Conservation (phyloP, 306 rosid genomes). For the Quercus berberidifolia region DNA sequence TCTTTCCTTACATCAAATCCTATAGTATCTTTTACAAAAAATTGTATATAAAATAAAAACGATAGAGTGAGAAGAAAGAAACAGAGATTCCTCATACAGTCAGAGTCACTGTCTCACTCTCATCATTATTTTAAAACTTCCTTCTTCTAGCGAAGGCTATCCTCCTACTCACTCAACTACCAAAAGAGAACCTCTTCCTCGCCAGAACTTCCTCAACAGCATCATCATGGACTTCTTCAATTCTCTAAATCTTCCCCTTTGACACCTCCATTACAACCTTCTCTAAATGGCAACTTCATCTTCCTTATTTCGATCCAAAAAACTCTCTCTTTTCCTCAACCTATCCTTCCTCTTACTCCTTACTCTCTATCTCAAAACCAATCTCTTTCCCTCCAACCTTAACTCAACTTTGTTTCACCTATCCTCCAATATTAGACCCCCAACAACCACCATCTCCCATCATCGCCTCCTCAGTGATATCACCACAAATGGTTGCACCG, state of each 20-base stretch:
- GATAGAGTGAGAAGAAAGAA: no score
- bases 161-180: background rate
- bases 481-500: constrained; percentile 35
- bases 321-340: constrained; percentile 35
- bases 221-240: background rate
- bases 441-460: constrained; percentile 15
- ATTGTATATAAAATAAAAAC: no score
- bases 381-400: background rate
- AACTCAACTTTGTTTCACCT: constrained; percentile 2
- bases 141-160: background rate
- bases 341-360: constrained; percentile 39
- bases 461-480: constrained; percentile 12
- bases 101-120: no score
- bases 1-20: no score
- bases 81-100: background rate
- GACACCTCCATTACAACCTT: background rate
- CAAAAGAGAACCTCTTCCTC: background rate
- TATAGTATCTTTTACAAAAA: no score
- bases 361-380: constrained; percentile 21
- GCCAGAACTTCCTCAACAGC: background rate
- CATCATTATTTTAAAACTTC: background rate
- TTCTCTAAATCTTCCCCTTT: background rate
- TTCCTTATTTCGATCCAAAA: constrained; percentile 19
- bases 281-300: constrained; percentile 32
- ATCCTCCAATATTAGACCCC: background rate